A percentile compares a stretch with the other conserved stretches of the same genome.
These are phyloP conservation scores for Cryptosporidium tyzzeri DNA, from an alignment of 169 alveolate genomes.

Conservation along the genomic window DNA sequence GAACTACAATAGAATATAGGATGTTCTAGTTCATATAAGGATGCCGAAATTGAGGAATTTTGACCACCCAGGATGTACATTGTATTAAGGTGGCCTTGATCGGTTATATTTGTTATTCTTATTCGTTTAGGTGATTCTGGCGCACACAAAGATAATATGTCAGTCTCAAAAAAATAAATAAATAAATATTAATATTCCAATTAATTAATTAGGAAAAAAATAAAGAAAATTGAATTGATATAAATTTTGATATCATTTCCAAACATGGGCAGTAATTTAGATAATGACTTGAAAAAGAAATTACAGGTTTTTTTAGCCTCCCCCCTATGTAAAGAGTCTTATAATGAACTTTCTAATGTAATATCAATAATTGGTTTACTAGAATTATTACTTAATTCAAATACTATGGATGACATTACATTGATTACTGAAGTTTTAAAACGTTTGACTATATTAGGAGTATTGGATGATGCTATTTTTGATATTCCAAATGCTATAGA, in stretches of 20 bases:
- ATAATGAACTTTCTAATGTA: neutral
- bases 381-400: neutral
- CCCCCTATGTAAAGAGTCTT: slow-evolving; percentile 66
- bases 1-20: slow-evolving; percentile 12
- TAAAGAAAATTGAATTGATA: neutral
- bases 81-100: slow-evolving; percentile 15
- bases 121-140: slow-evolving; percentile 14
- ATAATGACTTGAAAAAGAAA: neutral
- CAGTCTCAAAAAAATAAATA: slow-evolving; percentile 2
- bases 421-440: slow-evolving; percentile 28
- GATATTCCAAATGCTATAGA: slow-evolving; percentile 18
- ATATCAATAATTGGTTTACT: slow-evolving; percentile 16
- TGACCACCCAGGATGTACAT: neutral
- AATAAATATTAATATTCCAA: neutral
- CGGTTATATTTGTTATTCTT: slow-evolving; percentile 2
- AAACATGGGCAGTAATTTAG: slow-evolving; percentile 14
- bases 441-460: slow-evolving; percentile 46
- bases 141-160: slow-evolving; percentile 14
- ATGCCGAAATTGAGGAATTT: slow-evolving; percentile 12
- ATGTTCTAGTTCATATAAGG: slow-evolving; percentile 23
- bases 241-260: neutral
- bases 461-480: slow-evolving; percentile 17
- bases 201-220: neutral
- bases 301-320: slow-evolving; percentile 23
- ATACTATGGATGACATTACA: slow-evolving; percentile 21